These are phyloP conservation scores for Skeletonema potamos DNA, from an alignment of 108 stramenopile genomes.

Conservation along the genomic window DNA sequence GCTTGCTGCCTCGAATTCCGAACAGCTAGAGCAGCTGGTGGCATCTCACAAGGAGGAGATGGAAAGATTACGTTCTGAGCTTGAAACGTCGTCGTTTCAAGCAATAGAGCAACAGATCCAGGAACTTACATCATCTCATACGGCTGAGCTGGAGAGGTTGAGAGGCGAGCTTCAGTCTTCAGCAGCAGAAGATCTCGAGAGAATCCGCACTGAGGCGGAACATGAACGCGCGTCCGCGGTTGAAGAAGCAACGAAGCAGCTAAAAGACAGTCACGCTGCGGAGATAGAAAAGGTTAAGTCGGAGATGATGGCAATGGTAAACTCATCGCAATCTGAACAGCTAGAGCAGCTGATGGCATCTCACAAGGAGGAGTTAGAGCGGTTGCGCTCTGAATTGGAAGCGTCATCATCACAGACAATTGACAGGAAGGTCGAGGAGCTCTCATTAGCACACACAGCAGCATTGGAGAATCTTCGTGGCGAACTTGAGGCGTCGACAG, in stretches of 20 bases:
- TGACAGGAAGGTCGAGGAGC: conserved; percentile 14
- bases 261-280: neutral
- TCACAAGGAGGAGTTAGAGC: neutral
- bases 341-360: neutral
- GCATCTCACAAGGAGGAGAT: neutral
- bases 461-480: conserved; percentile 6
- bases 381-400: neutral
- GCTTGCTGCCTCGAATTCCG: neutral
- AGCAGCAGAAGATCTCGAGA: conserved; percentile 1
- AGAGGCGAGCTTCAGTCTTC: conserved; percentile 1
- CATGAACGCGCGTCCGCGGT: conserved; percentile 5
- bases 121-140: conserved; percentile 16
- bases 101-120: conserved; percentile 9
- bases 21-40: neutral
- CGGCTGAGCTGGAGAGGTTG: conserved; percentile 29
- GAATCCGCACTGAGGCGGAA: conserved; percentile 3
- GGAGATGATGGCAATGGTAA: neutral
- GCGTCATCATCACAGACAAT: neutral
- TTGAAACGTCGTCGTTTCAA: conserved; percentile 6
- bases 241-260: conserved; percentile 5
- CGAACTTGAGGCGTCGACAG: neutral
- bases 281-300: conserved; percentile 10
- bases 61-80: neutral
- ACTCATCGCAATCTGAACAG: conserved; percentile 6
- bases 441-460: neutral